A percentile compares a stretch with the other conserved stretches of the same genome.
phyloP scores from a whole-genome alignment of 805 yeast species.

The Kluyveromyces wickerhamii region DNA sequence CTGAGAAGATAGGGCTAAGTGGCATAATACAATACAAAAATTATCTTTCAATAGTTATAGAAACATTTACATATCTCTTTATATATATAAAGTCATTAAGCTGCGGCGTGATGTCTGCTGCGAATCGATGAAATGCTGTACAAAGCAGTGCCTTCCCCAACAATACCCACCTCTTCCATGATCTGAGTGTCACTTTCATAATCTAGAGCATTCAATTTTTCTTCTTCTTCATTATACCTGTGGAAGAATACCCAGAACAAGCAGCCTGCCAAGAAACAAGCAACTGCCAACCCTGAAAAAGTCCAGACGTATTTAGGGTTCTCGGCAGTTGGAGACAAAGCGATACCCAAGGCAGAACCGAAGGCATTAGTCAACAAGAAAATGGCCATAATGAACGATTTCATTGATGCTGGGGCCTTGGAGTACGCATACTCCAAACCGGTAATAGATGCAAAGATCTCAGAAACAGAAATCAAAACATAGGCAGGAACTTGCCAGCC shows the following conservation, averaged over 20 bases:
- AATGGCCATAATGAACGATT: slow-evolving; percentile 38
- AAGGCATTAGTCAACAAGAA: slow-evolving; percentile 68
- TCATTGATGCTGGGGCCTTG: slow-evolving; percentile 60
- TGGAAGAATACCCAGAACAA: slow-evolving; percentile 55
- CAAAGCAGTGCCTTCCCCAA: slow-evolving; percentile 3
- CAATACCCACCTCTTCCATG: not conserved
- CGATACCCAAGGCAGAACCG: slow-evolving; percentile 71
- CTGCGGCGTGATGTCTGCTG: too few relatives aligned
- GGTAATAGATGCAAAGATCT: slow-evolving; percentile 71
- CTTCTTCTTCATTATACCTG: slow-evolving; percentile 48
- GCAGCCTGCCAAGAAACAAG: slow-evolving; percentile 52
- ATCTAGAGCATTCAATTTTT: slow-evolving; percentile 48
- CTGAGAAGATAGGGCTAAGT: too few relatives aligned
- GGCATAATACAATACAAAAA: too few relatives aligned
- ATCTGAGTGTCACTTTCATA: slow-evolving; percentile 14
- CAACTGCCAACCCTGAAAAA: slow-evolving; percentile 53
- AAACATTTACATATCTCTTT: too few relatives aligned
- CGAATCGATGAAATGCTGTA: slow-evolving; percentile 3
- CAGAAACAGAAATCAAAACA: slow-evolving; percentile 63
- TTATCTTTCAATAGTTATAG: too few relatives aligned
- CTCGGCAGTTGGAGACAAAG: slow-evolving; percentile 54
- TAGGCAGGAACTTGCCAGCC: slow-evolving; percentile 63
- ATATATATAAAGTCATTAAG: too few relatives aligned
- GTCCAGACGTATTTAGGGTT: slow-evolving; percentile 69
- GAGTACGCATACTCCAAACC: slow-evolving; percentile 82